Conservation (phyloP, 129 eudicot species). For the Escallonia herrerae region DNA sequence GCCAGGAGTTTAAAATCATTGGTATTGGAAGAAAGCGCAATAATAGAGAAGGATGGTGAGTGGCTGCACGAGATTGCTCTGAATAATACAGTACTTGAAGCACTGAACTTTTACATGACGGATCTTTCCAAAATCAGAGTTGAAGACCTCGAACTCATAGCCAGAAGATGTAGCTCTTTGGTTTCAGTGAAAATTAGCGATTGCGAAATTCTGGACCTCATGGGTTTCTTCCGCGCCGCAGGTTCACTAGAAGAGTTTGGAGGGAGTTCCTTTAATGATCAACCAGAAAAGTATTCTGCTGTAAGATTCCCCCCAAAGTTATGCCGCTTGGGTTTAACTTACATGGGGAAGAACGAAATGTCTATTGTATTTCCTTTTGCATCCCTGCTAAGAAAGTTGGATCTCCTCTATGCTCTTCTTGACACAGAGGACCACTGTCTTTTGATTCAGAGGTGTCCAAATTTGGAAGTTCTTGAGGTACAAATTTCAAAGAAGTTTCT, state of each 20-base stretch:
- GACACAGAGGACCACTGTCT: conserved; percentile 65
- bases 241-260: conserved; percentile 69
- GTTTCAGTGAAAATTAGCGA: conserved; percentile 61
- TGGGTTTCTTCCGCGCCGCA: conserved; percentile 49
- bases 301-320: conserved; percentile 41
- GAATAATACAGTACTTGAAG: conserved; percentile 64
- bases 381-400: conserved; percentile 52
- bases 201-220: conserved; percentile 53
- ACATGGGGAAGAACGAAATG: conserved; percentile 58
- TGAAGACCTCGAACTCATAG: conserved; percentile 64
- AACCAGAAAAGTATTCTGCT: conserved; percentile 36
- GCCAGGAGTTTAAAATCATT: conserved; percentile 58
- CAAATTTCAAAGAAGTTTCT: conserved; percentile 1
- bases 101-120: conserved; percentile 72
- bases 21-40: conserved; percentile 66
- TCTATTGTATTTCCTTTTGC: conserved; percentile 60
- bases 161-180: conserved; percentile 49
- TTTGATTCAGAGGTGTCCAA: conserved; percentile 62
- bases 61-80: conserved; percentile 80
- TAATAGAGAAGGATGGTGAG: conserved; percentile 49
- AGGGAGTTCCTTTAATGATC: conserved; percentile 55
- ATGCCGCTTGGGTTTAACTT: conserved; percentile 51
- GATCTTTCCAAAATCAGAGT: conserved; percentile 38
- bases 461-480: conserved; percentile 88
- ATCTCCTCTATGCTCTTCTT: conserved; percentile 68